A percentile compares a stretch with the other conserved stretches of the same genome.
These are phyloP conservation scores for Xerophyta viscosa DNA, from an alignment of 106 monocot species.

Conservation along the genomic window DNA sequence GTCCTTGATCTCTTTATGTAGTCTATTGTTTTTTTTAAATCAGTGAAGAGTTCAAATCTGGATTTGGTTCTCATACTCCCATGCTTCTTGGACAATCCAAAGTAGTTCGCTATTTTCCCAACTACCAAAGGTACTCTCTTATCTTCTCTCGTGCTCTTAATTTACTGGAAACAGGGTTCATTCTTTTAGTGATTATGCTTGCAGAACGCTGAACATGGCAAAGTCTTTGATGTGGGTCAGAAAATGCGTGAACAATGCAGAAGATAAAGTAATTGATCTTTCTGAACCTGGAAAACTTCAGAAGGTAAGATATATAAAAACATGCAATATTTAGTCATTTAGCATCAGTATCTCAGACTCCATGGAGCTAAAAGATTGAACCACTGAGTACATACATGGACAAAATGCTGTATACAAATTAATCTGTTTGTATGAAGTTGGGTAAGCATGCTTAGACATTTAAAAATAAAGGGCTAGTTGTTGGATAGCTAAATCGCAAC, in stretches of 20 bases:
- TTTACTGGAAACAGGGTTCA: background rate
- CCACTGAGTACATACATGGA: too few species aligned
- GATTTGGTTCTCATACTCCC: constrained; percentile 92
- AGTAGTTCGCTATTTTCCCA: constrained; percentile 81
- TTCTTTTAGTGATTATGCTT: constrained; percentile 3
- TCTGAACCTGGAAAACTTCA: constrained; percentile 44
- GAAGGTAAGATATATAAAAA: constrained; percentile 27
- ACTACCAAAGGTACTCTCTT: constrained; percentile 57
- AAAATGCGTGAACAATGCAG: constrained; percentile 49
- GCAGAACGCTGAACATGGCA: constrained; percentile 49
- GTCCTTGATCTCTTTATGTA: background rate
- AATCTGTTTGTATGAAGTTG: too few species aligned
- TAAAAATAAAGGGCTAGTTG: too few species aligned
- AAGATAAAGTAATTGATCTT: constrained; percentile 51
- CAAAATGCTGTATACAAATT: too few species aligned
- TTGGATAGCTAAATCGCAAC: too few species aligned
- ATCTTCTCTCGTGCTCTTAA: background rate
- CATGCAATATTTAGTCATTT: too few species aligned
- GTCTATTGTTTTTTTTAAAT: background rate
- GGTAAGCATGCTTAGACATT: too few species aligned
- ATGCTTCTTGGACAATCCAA: constrained; percentile 93
- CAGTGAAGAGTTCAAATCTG: constrained; percentile 89
- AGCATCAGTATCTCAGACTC: too few species aligned
- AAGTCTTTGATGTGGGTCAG: constrained; percentile 51
- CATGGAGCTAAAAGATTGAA: too few species aligned